Evolutionary conservation across 1,284 basidiomycete genomes (phyloP).

Genomic region (Malassezia equina): DNA sequence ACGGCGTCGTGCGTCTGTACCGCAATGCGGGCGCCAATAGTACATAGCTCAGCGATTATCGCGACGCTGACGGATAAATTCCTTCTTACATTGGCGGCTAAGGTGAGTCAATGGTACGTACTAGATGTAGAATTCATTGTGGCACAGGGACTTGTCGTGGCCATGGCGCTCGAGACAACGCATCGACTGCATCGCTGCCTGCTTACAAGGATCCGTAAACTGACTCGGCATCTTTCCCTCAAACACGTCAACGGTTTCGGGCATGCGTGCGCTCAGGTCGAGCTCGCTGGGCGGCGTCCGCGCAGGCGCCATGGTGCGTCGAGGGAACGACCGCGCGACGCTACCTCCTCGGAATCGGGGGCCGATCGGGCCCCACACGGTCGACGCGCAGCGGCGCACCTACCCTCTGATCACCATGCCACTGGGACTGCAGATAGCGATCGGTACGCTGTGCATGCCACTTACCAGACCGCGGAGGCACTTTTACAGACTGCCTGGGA

Average conservation of each 20-base stretch:
- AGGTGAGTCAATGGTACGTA: slow-evolving; percentile 7
- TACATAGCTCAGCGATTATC: slow-evolving; percentile 1
- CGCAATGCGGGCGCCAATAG: slow-evolving; percentile 12
- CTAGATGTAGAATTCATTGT: slow-evolving; percentile 39
- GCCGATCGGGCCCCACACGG: background rate
- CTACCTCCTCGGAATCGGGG: background rate
- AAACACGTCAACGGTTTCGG: slow-evolving; percentile 19
- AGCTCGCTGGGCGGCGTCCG: slow-evolving; percentile 17
- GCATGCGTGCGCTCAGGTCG: slow-evolving; percentile 9
- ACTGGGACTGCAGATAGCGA: slow-evolving; percentile 31
- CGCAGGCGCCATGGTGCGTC: background rate
- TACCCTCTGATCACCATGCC: too few species aligned
- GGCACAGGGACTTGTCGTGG: slow-evolving; percentile 38
- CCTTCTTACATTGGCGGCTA: slow-evolving; percentile 17
- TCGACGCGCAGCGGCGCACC: too few species aligned
- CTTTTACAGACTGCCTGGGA: slow-evolving; percentile 44
- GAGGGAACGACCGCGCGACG: background rate
- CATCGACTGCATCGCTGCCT: slow-evolving; percentile 41
- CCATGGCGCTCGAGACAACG: slow-evolving; percentile 39
- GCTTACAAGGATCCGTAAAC: slow-evolving; percentile 39
- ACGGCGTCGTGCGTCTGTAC: slow-evolving; percentile 10
- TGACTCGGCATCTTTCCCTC: slow-evolving; percentile 32
- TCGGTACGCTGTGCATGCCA: slow-evolving; percentile 7
- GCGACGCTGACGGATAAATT: slow-evolving; percentile 5
- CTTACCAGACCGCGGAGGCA: slow-evolving; percentile 40